Conservation (phyloP, 2,329 filamentous ascomycete genomes). For the Pestalotiopsis fici region DNA sequence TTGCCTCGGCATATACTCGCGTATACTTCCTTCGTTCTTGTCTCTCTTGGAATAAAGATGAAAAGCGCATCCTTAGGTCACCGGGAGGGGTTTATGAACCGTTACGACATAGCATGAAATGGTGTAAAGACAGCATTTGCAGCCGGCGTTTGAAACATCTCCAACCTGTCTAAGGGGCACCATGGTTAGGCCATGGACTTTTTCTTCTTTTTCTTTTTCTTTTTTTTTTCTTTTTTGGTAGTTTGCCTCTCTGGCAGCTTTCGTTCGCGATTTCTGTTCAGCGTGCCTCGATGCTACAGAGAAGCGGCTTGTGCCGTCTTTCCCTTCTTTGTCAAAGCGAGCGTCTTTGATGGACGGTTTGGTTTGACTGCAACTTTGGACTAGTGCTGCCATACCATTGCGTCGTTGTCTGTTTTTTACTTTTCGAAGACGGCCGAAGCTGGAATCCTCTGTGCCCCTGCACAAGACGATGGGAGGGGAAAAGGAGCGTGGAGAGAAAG, state of each 20-base stretch:
- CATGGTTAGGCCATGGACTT: neutral
- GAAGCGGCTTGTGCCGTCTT: conserved; percentile 12
- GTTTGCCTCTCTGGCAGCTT: conserved; percentile 10
- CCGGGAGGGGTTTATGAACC: conserved; percentile 5
- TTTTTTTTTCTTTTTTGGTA: conserved; percentile 19
- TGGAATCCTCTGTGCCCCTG: neutral
- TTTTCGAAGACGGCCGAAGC: neutral
- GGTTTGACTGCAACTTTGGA: conserved; percentile 19
- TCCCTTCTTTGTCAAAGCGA: conserved; percentile 21
- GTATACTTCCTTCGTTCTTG: neutral
- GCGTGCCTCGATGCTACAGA: conserved; percentile 14
- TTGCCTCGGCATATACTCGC: conserved; percentile 22
- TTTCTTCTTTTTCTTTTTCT: too few species aligned
- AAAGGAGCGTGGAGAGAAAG: neutral
- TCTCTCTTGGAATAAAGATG: conserved; percentile 17
- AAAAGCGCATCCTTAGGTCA: conserved; percentile 5
- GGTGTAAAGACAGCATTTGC: conserved; percentile 29
- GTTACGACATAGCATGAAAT: conserved; percentile 27
- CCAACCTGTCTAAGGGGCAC: conserved; percentile 11
- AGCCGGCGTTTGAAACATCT: conserved; percentile 30
- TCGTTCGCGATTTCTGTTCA: conserved; percentile 17
- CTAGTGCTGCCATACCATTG: conserved; percentile 25
- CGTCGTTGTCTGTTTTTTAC: conserved; percentile 14
- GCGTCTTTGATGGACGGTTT: conserved; percentile 18
- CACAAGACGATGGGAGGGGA: neutral